Evolutionary conservation across 306 rosid genomes (phyloP).

Genomic region (Rosa lucieae): DNA sequence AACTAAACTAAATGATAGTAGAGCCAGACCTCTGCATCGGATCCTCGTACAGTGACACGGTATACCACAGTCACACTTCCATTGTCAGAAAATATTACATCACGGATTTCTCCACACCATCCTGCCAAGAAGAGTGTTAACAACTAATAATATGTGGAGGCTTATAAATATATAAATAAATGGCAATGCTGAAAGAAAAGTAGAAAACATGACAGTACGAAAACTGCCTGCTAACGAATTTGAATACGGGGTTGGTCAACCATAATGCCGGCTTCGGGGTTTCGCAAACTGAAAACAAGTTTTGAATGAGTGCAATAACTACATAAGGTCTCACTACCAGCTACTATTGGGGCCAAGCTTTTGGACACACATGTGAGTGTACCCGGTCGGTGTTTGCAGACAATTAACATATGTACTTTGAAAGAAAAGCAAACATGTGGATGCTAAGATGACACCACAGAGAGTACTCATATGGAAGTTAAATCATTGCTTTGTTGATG

Average conservation of each 20-base stretch:
- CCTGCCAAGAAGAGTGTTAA: conserved; percentile 46
- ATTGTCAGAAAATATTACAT: conserved; percentile 91
- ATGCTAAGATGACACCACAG: background rate
- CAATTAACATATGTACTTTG: background rate
- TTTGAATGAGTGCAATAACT: background rate
- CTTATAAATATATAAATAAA: background rate
- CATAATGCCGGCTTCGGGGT: background rate
- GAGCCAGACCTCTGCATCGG: conserved; percentile 88
- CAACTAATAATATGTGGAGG: background rate
- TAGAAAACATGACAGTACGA: background rate
- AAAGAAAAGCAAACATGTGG: background rate
- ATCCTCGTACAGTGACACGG: conserved; percentile 90
- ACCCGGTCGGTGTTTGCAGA: background rate
- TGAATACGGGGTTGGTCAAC: background rate
- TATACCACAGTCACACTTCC: conserved; percentile 91
- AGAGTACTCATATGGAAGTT: background rate
- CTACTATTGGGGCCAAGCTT: background rate
- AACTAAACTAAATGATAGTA: background rate
- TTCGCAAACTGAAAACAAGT: background rate
- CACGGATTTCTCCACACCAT: conserved; percentile 99
- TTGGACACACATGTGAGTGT: background rate
- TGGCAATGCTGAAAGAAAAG: background rate
- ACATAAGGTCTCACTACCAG: background rate
- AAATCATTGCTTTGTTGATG: background rate
- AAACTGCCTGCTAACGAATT: background rate